phyloP scores from a whole-genome alignment of 805 yeast genomes.

The Sungouiella thailandica region DNA sequence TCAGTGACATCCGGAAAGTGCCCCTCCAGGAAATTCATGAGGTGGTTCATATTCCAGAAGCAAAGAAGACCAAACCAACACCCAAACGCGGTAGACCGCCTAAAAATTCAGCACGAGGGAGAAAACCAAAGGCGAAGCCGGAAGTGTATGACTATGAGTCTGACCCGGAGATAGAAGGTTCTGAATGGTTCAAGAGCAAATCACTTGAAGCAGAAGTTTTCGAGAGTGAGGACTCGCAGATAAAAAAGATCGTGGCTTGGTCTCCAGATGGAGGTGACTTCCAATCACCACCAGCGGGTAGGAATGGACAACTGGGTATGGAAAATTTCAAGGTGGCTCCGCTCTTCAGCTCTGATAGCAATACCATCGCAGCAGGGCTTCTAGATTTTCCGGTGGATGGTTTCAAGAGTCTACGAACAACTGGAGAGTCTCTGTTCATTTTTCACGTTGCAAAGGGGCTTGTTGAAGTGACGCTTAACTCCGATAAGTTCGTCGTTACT shows the following conservation, averaged over 20 bases:
- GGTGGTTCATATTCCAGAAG: slow-evolving; percentile 48
- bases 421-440: slow-evolving; percentile 64
- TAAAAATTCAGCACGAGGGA: slow-evolving; percentile 13
- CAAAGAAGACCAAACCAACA: slow-evolving; percentile 1
- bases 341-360: slow-evolving; percentile 58
- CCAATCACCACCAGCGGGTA: slow-evolving; percentile 32
- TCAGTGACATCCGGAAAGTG: slow-evolving; percentile 29
- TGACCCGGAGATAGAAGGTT: slow-evolving; percentile 40
- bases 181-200: slow-evolving; percentile 49
- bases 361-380: slow-evolving; percentile 69
- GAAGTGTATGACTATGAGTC: slow-evolving; percentile 26
- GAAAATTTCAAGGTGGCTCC: slow-evolving; percentile 59
- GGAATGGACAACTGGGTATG: slow-evolving; percentile 25
- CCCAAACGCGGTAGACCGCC: slow-evolving; percentile 1
- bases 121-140: slow-evolving; percentile 9
- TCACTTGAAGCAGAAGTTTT: slow-evolving; percentile 44
- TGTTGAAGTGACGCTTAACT: slow-evolving; percentile 61
- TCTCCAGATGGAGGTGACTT: slow-evolving; percentile 52
- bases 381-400: slow-evolving; percentile 61
- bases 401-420: slow-evolving; percentile 52
- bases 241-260: slow-evolving; percentile 54
- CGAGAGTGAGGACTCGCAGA: slow-evolving; percentile 29
- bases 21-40: slow-evolving; percentile 54
- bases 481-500: slow-evolving; percentile 53
- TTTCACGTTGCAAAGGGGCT: slow-evolving; percentile 73